These are phyloP conservation scores for Alternaria viburni DNA, from an alignment of 2,329 filamentous ascomycete genomes.

Conservation along the genomic window DNA sequence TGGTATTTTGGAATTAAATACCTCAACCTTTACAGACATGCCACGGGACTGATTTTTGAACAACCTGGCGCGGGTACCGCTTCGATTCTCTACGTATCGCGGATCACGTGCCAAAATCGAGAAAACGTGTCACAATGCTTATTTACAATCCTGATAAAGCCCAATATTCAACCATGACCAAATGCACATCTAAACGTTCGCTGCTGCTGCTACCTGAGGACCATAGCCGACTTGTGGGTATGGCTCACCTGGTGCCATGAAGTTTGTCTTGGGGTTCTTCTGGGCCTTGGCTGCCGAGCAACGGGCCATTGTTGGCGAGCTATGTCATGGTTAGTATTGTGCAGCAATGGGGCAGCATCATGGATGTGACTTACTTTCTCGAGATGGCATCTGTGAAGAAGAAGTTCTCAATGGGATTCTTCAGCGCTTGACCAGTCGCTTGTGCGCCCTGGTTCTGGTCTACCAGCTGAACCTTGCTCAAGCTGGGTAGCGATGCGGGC, in stretches of 20 bases:
- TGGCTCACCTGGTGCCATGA: constrained; percentile 57
- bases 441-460: constrained; percentile 93
- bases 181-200: constrained; percentile 29
- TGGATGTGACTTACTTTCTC: constrained; percentile 72
- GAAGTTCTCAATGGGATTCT: constrained; percentile 91
- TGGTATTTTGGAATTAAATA: constrained; percentile 5
- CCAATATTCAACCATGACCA: constrained; percentile 19
- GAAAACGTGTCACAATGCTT: constrained; percentile 31
- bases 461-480: constrained; percentile 93
- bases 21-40: neutral
- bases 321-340: constrained; percentile 48
- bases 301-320: constrained; percentile 97
- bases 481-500: constrained; percentile 70
- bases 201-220: constrained; percentile 32
- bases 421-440: constrained; percentile 74
- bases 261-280: constrained; percentile 58
- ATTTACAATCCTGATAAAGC: constrained; percentile 40
- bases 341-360: too few relatives aligned
- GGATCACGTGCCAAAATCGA: constrained; percentile 25
- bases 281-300: constrained; percentile 89
- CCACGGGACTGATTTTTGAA: constrained; percentile 10
- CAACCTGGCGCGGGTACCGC: constrained; percentile 14
- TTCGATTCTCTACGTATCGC: constrained; percentile 29
- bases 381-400: constrained; percentile 98
- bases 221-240: constrained; percentile 53